Base-by-base conservation (phyloP, 305 asterid species). In the Fraxinus nigra region DNA sequence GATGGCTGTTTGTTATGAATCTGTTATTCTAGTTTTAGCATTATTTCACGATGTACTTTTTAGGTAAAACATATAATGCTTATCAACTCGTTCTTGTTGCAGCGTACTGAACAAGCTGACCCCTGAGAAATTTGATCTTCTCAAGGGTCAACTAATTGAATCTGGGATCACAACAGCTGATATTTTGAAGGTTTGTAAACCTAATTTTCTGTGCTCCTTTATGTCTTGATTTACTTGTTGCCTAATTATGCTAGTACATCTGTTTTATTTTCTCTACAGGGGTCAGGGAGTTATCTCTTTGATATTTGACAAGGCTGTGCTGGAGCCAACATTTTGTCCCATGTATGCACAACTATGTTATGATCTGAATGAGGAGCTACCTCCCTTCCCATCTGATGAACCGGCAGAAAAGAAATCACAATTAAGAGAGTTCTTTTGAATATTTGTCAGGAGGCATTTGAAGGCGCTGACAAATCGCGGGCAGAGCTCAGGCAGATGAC, bases 301-400 rank as follows among this genome's bases (percentile, higher is more conserved):
- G 94, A 96, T 96, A 82, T 96, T 96, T 89, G 99, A 96, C 89
- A 96, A 96, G 89, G 99, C 98, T 37, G 92, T 96, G 34, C 86
- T 91, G 91, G 99, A 96, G 90, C 99, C 99, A 78, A 96, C 98
- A 7, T 96, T 24, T 24, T 24, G 26, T 24, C 26, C 26, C 26
- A 24, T 24, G 26, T 24, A 24, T 24, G 26, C 26, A 0, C 90
- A 82, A 84, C 88, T 95, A 46, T 95, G 99, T 87, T 94, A 95
- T 40, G 95, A 93, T 85, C 95, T 95, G 78, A 90, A 90, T 54
- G 90, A 80, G 84, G 92, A 91, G 89, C 93, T 95, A 78, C 98
- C 95, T 75, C 90, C 94, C 38, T 95, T 92, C 85, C 98, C 98
- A 32, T 93, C 98, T 34, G 97, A 93, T 35, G 97, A 88, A 81